Base-by-base conservation (phyloP, 2,329 filamentous ascomycete species). In the Diaporthe citrichinensis region DNA sequence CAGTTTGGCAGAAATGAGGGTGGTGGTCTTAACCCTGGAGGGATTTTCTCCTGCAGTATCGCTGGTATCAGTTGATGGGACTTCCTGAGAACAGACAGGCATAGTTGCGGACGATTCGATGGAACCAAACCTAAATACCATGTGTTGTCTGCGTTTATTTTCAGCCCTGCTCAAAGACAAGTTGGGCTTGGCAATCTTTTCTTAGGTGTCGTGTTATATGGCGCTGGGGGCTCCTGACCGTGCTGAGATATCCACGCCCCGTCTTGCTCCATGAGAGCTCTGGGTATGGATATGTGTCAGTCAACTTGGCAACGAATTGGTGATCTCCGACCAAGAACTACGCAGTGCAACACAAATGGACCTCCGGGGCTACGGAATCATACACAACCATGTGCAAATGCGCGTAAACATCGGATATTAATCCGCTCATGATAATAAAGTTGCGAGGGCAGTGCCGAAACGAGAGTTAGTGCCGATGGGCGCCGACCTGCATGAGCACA, bases 381-480 rank as follows among this genome's bases (percentile, higher is more conserved):
- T 4, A 14, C 25, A 34, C 61, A 44, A 15, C 25, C 44, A 68
- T 53, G 46, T 53, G 65, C 20, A 68, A 53, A 68, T 36, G 62
- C 12, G 62, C 12, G 14, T 25, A 39, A 20, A 46, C 39, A 46
- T 36, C 65, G 62, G 62, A 67, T 49, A 67, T 51, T 67, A 36
- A 67, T 34, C 61, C 28, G 28, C 28, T 51, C 34, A 49, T 3
- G 31, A 31, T 28, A 46, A 65, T 39, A 49, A 51, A n/a, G 46
- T n/a, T 36, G 46, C 12, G 20, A 53, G 31, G 31, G 65, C 39
- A 51, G 2, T 31, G 46, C 65, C 65, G 62, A 68, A 68, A 68
- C 46, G 62, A 68, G 46, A 68, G 46, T 68, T 68, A 68, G 46
- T 68, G 49, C 46, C 31, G 46, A 39, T 53, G 46, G 20, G 23